phyloP scores from a whole-genome alignment of 805 yeast genomes.

The Hyphopichia homilentoma region DNA sequence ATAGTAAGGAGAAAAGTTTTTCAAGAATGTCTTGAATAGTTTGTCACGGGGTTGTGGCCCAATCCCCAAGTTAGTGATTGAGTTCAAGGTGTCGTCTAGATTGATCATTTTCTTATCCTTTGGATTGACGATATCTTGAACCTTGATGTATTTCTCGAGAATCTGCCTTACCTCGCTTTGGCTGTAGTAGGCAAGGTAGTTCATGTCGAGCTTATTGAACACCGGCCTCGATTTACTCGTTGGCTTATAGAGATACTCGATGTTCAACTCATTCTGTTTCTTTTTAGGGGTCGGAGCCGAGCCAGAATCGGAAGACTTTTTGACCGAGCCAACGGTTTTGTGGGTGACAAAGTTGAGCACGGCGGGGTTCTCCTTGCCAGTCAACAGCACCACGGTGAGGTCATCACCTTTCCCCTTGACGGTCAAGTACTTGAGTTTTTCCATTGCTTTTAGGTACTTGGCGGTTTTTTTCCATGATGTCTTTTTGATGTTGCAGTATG shows the following conservation, averaged over 20 bases:
- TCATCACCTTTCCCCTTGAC: slow-evolving; percentile 86
- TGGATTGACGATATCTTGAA: slow-evolving; percentile 46
- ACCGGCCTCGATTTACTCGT: slow-evolving; percentile 45
- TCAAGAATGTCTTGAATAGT: slow-evolving; percentile 42
- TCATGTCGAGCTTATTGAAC: slow-evolving; percentile 39
- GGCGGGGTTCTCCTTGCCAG: slow-evolving; percentile 42
- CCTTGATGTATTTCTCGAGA: slow-evolving; percentile 53
- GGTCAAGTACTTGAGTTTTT: slow-evolving; percentile 63
- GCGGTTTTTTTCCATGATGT: slow-evolving; percentile 89
- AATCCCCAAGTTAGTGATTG: slow-evolving; percentile 31
- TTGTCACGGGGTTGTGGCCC: slow-evolving; percentile 39
- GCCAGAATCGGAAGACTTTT: slow-evolving; percentile 8
- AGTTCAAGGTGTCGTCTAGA: slow-evolving; percentile 52
- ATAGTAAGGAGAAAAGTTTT: slow-evolving; percentile 48
- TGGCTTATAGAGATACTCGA: slow-evolving; percentile 54
- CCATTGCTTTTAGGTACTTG: slow-evolving; percentile 83
- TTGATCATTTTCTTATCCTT: slow-evolving; percentile 51
- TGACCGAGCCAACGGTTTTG: slow-evolving; percentile 25
- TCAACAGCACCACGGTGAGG: slow-evolving; percentile 50
- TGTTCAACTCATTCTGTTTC: slow-evolving; percentile 20
- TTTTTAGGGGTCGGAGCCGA: slow-evolving; percentile 22
- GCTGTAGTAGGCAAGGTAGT: slow-evolving; percentile 43
- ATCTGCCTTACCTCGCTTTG: slow-evolving; percentile 51
- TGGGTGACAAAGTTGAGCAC: slow-evolving; percentile 66
- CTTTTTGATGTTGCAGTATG: slow-evolving; percentile 60